phyloP scores from a whole-genome alignment of 2,329 filamentous ascomycete species.

The Lomentospora prolificans region DNA sequence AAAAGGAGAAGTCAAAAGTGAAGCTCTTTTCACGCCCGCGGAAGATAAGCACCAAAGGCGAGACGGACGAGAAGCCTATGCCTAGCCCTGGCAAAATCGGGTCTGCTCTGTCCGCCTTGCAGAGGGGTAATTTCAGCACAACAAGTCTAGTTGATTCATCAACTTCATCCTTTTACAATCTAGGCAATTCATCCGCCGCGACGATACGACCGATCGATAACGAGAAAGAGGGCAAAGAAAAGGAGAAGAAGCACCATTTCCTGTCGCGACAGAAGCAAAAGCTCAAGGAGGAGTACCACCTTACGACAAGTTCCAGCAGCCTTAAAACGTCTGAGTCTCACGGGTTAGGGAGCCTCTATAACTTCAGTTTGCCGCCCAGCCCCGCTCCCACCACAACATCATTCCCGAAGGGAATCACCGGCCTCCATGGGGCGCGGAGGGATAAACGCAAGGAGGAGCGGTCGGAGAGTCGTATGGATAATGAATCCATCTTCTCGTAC shows the following conservation, averaged over 20 bases:
- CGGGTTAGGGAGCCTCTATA: constrained; percentile 68
- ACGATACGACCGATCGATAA: constrained; percentile 60
- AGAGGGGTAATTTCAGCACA: constrained; percentile 60
- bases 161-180: constrained; percentile 56
- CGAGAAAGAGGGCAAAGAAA: constrained; percentile 49
- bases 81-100: constrained; percentile 65
- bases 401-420: constrained; percentile 73
- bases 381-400: constrained; percentile 53
- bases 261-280: constrained; percentile 72
- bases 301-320: constrained; percentile 68
- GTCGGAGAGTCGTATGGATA: constrained; percentile 40
- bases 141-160: constrained; percentile 57
- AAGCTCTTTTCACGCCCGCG: constrained; percentile 73
- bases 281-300: constrained; percentile 61
- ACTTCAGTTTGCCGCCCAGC: constrained; percentile 64
- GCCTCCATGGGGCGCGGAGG: constrained; percentile 7
- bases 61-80: constrained; percentile 54
- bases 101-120: constrained; percentile 55
- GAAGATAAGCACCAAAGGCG: constrained; percentile 62
- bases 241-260: constrained; percentile 73
- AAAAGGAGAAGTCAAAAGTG: constrained; percentile 70
- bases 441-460: constrained; percentile 76
- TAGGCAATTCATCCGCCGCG: constrained; percentile 66
- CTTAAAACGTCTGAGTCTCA: constrained; percentile 60
- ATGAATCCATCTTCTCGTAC: constrained; percentile 32